A percentile compares a stretch with the other conserved stretches of the same genome.
Evolutionary conservation across 805 yeast genomes (phyloP).

Genomic region (Hanseniaspora nectarophila): DNA sequence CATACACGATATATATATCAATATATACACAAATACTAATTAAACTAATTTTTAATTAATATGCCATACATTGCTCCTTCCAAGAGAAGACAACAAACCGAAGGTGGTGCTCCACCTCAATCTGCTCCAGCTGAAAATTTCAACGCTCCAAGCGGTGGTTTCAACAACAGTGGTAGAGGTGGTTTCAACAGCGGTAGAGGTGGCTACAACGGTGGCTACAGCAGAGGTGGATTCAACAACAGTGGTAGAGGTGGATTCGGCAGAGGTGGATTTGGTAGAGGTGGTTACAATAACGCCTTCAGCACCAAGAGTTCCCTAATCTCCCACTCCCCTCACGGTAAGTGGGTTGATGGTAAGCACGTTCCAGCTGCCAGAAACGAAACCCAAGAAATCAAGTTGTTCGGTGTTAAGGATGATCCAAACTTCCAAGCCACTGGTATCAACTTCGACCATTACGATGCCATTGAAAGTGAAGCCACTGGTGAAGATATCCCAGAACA

Average conservation of each 20-base stretch:
- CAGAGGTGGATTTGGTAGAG: conserved; percentile 26
- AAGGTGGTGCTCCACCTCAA: conserved; percentile 14
- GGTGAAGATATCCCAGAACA: conserved; percentile 95
- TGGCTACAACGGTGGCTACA: conserved; percentile 27
- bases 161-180: conserved; percentile 21
- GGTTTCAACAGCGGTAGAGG: conserved; percentile 23
- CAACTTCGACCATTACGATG: conserved; percentile 96
- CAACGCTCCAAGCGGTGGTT: conserved; percentile 18
- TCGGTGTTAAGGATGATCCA: conserved; percentile 61
- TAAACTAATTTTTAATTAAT: not conserved
- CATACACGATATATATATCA: not conserved
- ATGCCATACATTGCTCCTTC: conserved; percentile 37
- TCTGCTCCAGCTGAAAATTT: not conserved
- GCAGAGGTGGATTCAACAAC: conserved; percentile 26
- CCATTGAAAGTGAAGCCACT: conserved; percentile 94
- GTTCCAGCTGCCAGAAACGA: conserved; percentile 65
- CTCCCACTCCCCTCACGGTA: conserved; percentile 47
- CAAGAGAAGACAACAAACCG: conserved; percentile 27
- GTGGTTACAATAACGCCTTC: conserved; percentile 26
- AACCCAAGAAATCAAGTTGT: conserved; percentile 63
- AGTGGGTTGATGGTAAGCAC: conserved; percentile 79
- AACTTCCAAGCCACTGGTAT: conserved; percentile 86
- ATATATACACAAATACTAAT: not conserved
- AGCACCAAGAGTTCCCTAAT: conserved; percentile 19
- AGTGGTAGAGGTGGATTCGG: conserved; percentile 30